Evolutionary conservation across 106 monocot genomes (phyloP).

Genomic region (Dendrobium huoshanense): DNA sequence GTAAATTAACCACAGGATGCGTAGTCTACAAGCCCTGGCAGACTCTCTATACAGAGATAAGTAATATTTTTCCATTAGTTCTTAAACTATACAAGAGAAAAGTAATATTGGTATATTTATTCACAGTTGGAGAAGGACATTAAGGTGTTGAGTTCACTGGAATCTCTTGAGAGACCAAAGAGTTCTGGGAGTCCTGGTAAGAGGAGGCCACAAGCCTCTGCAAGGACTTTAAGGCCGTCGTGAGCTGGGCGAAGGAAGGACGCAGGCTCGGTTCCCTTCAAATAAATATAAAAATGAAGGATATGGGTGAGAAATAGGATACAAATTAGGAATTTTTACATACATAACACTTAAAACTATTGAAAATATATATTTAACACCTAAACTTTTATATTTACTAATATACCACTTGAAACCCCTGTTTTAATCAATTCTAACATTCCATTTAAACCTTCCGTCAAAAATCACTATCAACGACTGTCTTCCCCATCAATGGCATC

Average conservation of each 20-base stretch:
- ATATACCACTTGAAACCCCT: too few species aligned
- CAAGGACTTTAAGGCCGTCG: conserved; percentile 54
- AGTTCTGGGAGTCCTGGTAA: conserved; percentile 42
- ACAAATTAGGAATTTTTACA: background rate
- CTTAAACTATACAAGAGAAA: background rate
- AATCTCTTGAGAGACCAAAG: conserved; percentile 50
- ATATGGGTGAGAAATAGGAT: background rate
- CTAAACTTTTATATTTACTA: too few species aligned
- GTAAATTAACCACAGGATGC: background rate
- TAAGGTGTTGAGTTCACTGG: conserved; percentile 61
- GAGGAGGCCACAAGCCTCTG: conserved; percentile 62
- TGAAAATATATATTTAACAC: too few species aligned
- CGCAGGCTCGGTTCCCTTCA: conserved; percentile 81
- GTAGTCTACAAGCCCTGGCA: background rate
- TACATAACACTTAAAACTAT: too few species aligned
- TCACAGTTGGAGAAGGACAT: background rate
- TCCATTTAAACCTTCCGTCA: too few species aligned
- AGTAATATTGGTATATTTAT: background rate
- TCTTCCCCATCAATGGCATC: too few species aligned
- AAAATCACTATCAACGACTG: too few species aligned
- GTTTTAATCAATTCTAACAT: too few species aligned
- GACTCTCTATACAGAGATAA: background rate
- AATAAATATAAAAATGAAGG: background rate
- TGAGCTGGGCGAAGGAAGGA: conserved; percentile 83
- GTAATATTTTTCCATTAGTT: background rate